Evolutionary conservation across 805 yeast genomes (phyloP).

Genomic region (Cyberlindnera americana): DNA sequence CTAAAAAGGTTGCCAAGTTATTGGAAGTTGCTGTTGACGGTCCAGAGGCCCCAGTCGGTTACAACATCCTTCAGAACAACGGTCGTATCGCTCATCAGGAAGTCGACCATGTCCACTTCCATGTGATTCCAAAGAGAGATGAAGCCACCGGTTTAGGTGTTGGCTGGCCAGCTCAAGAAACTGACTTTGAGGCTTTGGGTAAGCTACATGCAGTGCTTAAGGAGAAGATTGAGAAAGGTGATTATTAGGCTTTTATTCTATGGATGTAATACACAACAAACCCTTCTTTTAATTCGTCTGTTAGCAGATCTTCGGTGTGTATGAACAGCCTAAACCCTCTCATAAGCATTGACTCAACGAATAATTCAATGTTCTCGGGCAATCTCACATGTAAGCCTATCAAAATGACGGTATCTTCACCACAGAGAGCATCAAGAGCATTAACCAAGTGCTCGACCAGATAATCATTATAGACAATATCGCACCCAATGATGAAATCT

Average conservation of each 20-base stretch:
- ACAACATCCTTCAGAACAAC: conserved; percentile 88
- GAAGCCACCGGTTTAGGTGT: conserved; percentile 71
- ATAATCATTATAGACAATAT: conserved; percentile 62
- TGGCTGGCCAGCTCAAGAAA: conserved; percentile 91
- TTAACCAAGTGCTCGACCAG: conserved; percentile 47
- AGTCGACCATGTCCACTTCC: conserved; percentile 96
- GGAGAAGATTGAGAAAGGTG: conserved; percentile 35
- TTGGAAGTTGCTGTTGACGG: conserved; percentile 62
- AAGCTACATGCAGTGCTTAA: conserved; percentile 58
- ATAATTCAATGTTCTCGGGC: conserved; percentile 44
- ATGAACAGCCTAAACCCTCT: conserved; percentile 34
- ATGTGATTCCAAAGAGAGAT: conserved; percentile 86
- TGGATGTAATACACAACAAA: conserved; percentile 41
- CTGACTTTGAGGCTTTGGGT: conserved; percentile 71
- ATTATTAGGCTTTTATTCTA: neutral
- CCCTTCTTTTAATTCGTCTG: conserved; percentile 36
- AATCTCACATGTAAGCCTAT: conserved; percentile 55
- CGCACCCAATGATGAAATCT: conserved; percentile 57
- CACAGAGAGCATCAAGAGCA: conserved; percentile 38
- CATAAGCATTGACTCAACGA: conserved; percentile 34
- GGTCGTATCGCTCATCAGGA: conserved; percentile 94
- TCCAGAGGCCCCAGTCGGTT: conserved; percentile 61
- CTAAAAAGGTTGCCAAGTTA: conserved; percentile 78
- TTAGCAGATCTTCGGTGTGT: conserved; percentile 33
- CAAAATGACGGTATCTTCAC: conserved; percentile 32